Percentiles rank a stretch among this genome's conserved stretches.
Conservation (phyloP, 306 rosid species). For the Vicia sativa region DNA sequence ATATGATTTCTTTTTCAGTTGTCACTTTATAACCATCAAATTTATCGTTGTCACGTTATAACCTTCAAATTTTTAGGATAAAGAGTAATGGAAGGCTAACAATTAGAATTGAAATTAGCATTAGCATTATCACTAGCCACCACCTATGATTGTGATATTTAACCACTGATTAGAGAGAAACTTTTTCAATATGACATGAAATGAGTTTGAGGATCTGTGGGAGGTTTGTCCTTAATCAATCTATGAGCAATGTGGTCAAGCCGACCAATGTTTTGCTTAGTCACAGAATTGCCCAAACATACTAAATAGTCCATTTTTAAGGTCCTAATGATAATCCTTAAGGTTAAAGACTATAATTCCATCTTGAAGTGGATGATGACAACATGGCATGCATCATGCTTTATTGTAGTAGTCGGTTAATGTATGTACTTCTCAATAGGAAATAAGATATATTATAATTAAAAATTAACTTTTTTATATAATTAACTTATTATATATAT, state of each 20-base stretch:
- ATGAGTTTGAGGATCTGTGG: conserved; percentile 34
- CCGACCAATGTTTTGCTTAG: conserved; percentile 44
- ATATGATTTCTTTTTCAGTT: background rate
- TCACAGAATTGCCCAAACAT: conserved; percentile 33
- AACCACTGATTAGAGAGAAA: conserved; percentile 40
- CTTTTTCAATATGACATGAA: conserved; percentile 38
- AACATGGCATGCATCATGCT: conserved; percentile 39
- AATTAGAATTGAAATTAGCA: conserved; percentile 7
- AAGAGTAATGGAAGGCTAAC: conserved; percentile 3
- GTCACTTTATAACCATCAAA: conserved; percentile 18
- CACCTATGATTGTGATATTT: conserved; percentile 46
- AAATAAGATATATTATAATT: too few relatives aligned
- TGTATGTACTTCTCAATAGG: background rate
- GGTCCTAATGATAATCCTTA: conserved; percentile 39
- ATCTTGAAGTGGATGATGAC: conserved; percentile 46
- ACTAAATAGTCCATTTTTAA: conserved; percentile 4
- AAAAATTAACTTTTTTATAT: too few relatives aligned
- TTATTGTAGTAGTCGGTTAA: conserved; percentile 5
- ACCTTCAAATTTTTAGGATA: conserved; percentile 34
- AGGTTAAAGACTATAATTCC: conserved; percentile 35
- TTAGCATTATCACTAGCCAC: conserved; percentile 6
- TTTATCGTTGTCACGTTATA: conserved; percentile 17
- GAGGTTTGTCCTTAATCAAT: conserved; percentile 38
- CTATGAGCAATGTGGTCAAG: conserved; percentile 37
- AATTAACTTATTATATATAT: too few relatives aligned